Percentiles rank a stretch among this genome's conserved stretches.
Evolutionary conservation across 2,329 filamentous ascomycete species (phyloP).

Genomic region (Dothiorella sarmentorum): DNA sequence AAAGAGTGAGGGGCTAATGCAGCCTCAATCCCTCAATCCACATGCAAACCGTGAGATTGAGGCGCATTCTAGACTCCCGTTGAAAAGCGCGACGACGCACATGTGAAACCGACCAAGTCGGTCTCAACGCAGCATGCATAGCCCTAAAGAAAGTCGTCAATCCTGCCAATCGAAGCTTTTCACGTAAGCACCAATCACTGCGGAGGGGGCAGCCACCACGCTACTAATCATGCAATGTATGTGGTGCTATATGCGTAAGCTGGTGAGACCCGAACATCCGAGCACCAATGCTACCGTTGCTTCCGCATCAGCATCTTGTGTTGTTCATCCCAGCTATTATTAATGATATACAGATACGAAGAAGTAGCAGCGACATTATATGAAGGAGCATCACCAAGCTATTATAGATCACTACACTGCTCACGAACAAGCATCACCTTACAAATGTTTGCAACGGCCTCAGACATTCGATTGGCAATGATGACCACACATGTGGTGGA

Average conservation of each 20-base stretch:
- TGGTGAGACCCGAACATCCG: neutral
- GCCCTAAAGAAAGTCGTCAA: neutral
- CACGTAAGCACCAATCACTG: neutral
- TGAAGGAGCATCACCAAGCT: too few relatives aligned
- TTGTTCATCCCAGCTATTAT: too few relatives aligned
- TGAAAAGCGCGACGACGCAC: neutral
- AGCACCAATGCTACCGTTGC: neutral
- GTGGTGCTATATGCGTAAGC: neutral
- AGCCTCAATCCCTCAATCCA: neutral
- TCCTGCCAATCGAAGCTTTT: neutral
- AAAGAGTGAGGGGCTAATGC: too few relatives aligned
- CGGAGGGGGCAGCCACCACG: too few relatives aligned
- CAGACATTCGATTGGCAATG: too few relatives aligned
- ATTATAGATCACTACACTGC: too few relatives aligned
- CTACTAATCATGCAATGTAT: neutral
- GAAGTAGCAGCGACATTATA: too few relatives aligned
- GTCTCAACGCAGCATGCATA: neutral
- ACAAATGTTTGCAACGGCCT: too few relatives aligned
- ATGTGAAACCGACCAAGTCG: neutral
- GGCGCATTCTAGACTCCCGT: neutral
- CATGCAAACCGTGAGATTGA: too few relatives aligned
- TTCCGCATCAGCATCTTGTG: neutral
- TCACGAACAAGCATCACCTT: too few relatives aligned
- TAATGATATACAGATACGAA: too few relatives aligned
- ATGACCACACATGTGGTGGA: too few relatives aligned